Base-by-base conservation (phyloP, 305 asterid genomes). In the Fraxinus greggii region DNA sequence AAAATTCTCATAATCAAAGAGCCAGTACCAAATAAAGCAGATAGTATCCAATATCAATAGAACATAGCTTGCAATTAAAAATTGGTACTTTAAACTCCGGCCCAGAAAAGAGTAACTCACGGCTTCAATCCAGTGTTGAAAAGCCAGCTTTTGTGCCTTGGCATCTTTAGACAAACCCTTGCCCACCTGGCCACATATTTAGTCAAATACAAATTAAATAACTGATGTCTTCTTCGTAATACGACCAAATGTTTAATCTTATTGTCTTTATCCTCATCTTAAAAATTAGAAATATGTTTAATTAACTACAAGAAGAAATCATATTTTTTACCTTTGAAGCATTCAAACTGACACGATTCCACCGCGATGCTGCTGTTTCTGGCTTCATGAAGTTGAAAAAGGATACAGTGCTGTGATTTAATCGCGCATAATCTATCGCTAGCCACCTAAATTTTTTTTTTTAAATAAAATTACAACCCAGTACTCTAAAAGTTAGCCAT, bases 101-200 rank as follows among this genome's bases (percentile, higher is more conserved):
- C 9, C 3, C 24, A 56, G 67, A 31, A 40, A 40, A 56, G 32
- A 28, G 81, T 51, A 54, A 83, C 95, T 86, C 88, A 92, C 99
- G 19, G 97, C 98, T 84, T 94, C 98, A 85, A 94, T 94, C 97
- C 97, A 94, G 88, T 92, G 97, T 78, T 92, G 98, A 84, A 94
- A 94, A 85, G 98, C 95, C 83, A 94, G 86, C 84, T 91, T 93
- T 84, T 91, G 97, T 65, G 98, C 98, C 85, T 89, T 92, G 80
- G 85, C 94, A 85, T 92, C 93, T 80, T 84, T 82, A 13, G 95
- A 89, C 36, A 94, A 79, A 70, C 98, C 98, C 85, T 92, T 91
- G 65, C 99, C 99, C 83, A 95, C 99, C 98, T 93, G 92, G 63
- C 35, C 87, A 89, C 77, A 82, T 45, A 54, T 81, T 23, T 79